These are phyloP conservation scores for Fusarium sp. DNA, from an alignment of 2,329 filamentous ascomycete species.

Conservation along the genomic window DNA sequence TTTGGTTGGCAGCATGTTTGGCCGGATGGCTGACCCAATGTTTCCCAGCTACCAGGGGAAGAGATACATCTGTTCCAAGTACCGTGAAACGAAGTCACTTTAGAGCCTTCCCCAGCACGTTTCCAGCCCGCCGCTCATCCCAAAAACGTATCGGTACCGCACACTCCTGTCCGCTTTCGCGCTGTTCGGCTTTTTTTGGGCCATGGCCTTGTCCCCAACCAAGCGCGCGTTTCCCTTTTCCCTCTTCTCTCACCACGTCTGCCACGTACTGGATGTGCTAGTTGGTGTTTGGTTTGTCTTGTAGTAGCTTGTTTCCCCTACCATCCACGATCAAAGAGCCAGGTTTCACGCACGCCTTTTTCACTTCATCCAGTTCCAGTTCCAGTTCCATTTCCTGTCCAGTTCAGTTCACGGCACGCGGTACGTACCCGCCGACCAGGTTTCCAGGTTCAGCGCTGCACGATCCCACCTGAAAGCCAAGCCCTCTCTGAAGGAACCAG, in stretches of 20 bases:
- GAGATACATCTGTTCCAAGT: constrained; percentile 30
- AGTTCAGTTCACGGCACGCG: constrained; percentile 11
- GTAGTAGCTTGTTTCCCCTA: constrained; percentile 14
- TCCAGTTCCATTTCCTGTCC: not conserved
- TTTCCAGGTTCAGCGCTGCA: constrained; percentile 28
- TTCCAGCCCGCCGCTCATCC: constrained; percentile 38
- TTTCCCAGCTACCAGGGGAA: constrained; percentile 19
- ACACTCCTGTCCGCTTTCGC: constrained; percentile 42
- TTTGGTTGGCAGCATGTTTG: constrained; percentile 16
- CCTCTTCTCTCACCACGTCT: constrained; percentile 18
- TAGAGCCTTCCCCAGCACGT: constrained; percentile 37
- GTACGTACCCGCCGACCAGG: constrained; percentile 31
- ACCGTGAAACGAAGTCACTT: constrained; percentile 38
- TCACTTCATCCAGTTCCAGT: not conserved
- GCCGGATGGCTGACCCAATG: constrained; percentile 19
- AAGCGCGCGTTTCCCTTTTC: constrained; percentile 35
- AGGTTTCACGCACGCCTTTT: not conserved
- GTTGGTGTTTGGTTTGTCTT: constrained; percentile 10
- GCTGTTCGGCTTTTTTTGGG: constrained; percentile 38
- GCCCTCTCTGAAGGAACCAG: constrained; percentile 38
- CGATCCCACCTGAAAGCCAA: constrained; percentile 41
- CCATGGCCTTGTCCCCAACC: constrained; percentile 32
- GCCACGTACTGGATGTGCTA: constrained; percentile 10
- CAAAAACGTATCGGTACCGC: constrained; percentile 42
- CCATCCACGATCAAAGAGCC: not conserved